phyloP scores from a whole-genome alignment of 2,329 filamentous ascomycete genomes.

The Mycosphaerella arachidis region DNA sequence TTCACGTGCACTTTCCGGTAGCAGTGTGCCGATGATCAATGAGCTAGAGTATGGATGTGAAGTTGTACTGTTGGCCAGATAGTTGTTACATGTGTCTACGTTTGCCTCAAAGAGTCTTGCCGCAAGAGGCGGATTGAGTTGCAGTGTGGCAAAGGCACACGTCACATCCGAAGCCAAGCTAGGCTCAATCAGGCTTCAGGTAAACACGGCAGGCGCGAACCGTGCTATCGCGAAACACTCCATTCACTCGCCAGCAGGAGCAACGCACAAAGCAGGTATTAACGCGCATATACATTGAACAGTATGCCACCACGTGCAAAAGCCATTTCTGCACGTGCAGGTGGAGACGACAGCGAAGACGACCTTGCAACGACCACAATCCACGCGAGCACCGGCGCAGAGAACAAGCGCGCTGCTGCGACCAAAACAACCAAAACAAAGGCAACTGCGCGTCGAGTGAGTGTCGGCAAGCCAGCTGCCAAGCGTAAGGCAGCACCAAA shows the following conservation, averaged over 20 bases:
- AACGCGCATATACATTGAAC: background rate
- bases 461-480: slow-evolving; percentile 32
- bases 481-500: slow-evolving; percentile 39
- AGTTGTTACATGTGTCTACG: background rate
- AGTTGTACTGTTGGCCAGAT: background rate
- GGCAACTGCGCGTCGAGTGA: slow-evolving; percentile 35
- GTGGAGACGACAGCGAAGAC: slow-evolving; percentile 19
- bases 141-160: background rate
- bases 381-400: slow-evolving; percentile 6
- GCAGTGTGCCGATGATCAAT: too few species aligned
- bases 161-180: too few species aligned
- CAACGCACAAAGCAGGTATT: background rate
- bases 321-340: slow-evolving; percentile 8
- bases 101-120: too few species aligned
- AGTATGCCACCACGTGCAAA: slow-evolving; percentile 18
- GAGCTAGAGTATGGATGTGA: background rate
- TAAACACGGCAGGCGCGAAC: background rate
- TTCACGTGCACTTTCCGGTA: too few species aligned
- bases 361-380: slow-evolving; percentile 18
- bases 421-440: slow-evolving; percentile 35
- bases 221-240: background rate
- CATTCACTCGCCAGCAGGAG: background rate
- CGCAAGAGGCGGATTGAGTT: background rate
- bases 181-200: background rate
- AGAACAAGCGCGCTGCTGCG: slow-evolving; percentile 23